phyloP scores from a whole-genome alignment of 768 basidiomycete genomes.

The Clathrus columnatus region DNA sequence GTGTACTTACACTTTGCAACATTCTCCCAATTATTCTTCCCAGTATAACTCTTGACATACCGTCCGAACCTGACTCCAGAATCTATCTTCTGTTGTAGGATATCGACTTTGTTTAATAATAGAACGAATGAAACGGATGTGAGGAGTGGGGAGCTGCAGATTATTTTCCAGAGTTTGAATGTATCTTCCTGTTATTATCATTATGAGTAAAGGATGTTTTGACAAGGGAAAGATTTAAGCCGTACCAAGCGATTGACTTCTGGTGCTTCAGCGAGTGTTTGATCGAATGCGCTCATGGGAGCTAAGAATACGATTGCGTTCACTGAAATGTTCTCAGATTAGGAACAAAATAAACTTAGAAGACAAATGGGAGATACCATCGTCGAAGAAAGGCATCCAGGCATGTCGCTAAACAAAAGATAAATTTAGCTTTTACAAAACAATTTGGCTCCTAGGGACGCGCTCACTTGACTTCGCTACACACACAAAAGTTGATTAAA shows the following conservation, averaged over 20 bases:
- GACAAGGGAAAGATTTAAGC: constrained; percentile 1
- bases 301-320: constrained; percentile 76
- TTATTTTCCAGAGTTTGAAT: constrained; percentile 59
- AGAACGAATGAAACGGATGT: constrained; percentile 49
- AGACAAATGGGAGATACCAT: constrained; percentile 17
- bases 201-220: background rate
- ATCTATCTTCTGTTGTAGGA: constrained; percentile 45
- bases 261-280: constrained; percentile 50
- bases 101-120: constrained; percentile 56
- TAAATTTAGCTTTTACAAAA: background rate
- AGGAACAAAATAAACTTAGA: background rate
- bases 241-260: constrained; percentile 49
- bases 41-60: constrained; percentile 45
- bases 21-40: constrained; percentile 48
- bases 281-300: constrained; percentile 61
- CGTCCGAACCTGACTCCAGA: constrained; percentile 44
- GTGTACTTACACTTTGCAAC: constrained; percentile 53
- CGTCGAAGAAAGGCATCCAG: constrained; percentile 76
- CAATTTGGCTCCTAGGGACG: background rate
- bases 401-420: constrained; percentile 46
- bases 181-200: constrained; percentile 45
- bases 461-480: constrained; percentile 4
- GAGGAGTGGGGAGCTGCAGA: constrained; percentile 60
- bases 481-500: too few species aligned
- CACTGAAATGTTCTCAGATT: constrained; percentile 22